Evolutionary conservation across 2,329 filamentous ascomycete species (phyloP).

Genomic region (Talaromyces marneffei): DNA sequence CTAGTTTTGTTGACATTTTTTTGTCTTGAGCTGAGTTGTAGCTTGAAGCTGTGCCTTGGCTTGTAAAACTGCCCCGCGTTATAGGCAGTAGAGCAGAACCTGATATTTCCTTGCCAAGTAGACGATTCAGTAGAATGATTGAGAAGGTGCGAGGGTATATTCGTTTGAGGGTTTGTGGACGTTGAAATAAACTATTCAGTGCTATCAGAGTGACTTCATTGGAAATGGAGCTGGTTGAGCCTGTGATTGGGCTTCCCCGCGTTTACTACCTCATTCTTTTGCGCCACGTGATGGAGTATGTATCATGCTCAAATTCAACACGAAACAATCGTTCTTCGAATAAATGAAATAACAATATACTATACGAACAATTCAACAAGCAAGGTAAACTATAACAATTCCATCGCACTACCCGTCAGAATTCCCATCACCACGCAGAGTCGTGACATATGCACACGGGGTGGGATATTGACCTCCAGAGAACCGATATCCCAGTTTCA

Average conservation of each 20-base stretch:
- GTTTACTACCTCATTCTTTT: not conserved
- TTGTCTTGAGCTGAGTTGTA: not conserved
- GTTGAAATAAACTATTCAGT: not conserved
- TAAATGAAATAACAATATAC: not conserved
- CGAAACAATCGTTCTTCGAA: not conserved
- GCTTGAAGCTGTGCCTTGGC: not conserved
- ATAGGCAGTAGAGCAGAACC: not conserved
- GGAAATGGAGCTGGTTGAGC: not conserved
- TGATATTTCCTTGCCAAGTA: not conserved
- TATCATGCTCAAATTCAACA: not conserved
- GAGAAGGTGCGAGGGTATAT: not conserved
- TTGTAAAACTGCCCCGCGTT: not conserved
- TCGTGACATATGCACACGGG: not conserved
- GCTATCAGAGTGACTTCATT: conserved; percentile 11
- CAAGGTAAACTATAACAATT: not conserved
- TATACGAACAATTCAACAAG: not conserved
- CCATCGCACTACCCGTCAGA: not conserved
- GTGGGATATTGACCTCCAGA: not conserved
- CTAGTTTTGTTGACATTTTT: conserved; percentile 13
- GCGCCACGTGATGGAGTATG: not conserved
- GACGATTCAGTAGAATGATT: not conserved
- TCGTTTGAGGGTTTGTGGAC: not conserved
- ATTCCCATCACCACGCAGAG: not conserved
- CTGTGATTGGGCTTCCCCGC: conserved; percentile 2
- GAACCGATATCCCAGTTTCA: not conserved